A percentile compares a stretch with the other conserved stretches of the same genome.
These are phyloP conservation scores for Entelexis paramagnoliae DNA, from an alignment of 1,139 yeast genomes.

Conservation along the genomic window DNA sequence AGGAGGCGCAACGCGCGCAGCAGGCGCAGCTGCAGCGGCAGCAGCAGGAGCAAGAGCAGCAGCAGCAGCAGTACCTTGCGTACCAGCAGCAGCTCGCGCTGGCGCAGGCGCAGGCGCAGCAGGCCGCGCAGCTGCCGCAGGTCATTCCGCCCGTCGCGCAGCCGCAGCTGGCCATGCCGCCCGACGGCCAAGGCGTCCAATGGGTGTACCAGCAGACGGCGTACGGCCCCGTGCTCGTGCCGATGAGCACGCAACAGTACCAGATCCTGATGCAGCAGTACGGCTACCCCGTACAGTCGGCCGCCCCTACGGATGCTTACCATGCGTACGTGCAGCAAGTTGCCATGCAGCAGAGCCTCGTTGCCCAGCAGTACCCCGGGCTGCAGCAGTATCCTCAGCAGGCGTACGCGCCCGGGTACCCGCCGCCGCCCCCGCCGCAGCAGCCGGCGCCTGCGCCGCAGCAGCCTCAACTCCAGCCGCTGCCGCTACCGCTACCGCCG, in stretches of 20 bases:
- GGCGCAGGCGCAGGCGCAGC: conserved; percentile 9
- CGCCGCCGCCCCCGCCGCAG: neutral
- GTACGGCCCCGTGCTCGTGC: conserved; percentile 19
- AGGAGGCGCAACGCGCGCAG: neutral
- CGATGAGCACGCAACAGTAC: conserved; percentile 14
- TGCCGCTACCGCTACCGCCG: neutral
- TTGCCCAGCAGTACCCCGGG: conserved; percentile 4
- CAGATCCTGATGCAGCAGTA: conserved; percentile 10
- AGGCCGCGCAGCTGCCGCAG: neutral
- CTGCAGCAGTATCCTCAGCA: neutral
- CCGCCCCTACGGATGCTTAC: neutral
- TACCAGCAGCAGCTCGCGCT: conserved; percentile 3
- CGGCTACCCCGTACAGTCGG: neutral
- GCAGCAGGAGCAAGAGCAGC: neutral
- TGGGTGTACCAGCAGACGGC: conserved; percentile 19
- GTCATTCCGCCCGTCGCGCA: neutral
- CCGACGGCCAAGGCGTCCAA: conserved; percentile 5
- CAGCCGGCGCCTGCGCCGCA: neutral
- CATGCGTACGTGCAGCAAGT: conserved; percentile 6
- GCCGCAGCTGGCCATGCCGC: neutral
- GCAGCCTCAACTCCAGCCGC: neutral
- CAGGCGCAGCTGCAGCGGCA: neutral
- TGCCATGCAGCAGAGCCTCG: conserved; percentile 1
- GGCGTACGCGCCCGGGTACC: neutral
- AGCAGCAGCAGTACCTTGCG: conserved; percentile 1